phyloP scores from a whole-genome alignment of 306 rosid genomes.

The Vigna unguiculata region DNA sequence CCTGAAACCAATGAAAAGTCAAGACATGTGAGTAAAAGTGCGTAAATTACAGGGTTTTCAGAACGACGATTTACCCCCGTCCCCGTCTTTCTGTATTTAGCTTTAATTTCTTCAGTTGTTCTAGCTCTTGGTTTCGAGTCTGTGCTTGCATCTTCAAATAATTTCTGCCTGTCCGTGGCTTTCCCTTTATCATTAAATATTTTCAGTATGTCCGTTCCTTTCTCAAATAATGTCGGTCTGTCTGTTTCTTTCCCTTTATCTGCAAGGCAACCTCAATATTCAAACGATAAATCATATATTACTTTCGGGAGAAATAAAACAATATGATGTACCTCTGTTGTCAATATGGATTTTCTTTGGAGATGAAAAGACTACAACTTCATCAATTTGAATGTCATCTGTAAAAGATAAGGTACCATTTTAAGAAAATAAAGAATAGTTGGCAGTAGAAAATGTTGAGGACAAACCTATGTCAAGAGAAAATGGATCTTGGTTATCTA shows the following conservation, averaged over 20 bases:
- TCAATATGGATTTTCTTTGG: conserved; percentile 49
- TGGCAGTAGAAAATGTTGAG: conserved; percentile 33
- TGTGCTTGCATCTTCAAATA: conserved; percentile 60
- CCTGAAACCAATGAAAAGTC: conserved; percentile 60
- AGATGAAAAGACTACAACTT: conserved; percentile 51
- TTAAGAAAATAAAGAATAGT: conserved; percentile 40
- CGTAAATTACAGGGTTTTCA: conserved; percentile 37
- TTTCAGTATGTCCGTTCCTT: background rate
- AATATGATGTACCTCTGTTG: conserved; percentile 61
- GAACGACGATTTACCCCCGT: conserved; percentile 51
- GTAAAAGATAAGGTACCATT: conserved; percentile 43
- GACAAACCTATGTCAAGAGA: conserved; percentile 75
- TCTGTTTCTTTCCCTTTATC: conserved; percentile 54
- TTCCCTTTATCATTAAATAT: conserved; percentile 57
- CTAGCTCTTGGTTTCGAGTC: conserved; percentile 64
- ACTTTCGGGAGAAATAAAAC: conserved; percentile 30
- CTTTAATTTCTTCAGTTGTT: conserved; percentile 87
- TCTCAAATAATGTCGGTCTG: conserved; percentile 30
- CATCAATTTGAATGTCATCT: conserved; percentile 78
- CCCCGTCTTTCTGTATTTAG: conserved; percentile 79
- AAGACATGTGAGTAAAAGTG: conserved; percentile 42
- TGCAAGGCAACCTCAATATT: conserved; percentile 48
- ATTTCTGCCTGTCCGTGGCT: conserved; percentile 64
- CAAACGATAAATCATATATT: conserved; percentile 30
- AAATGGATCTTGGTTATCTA: conserved; percentile 50